A percentile compares a stretch with the other conserved stretches of the same genome.
Evolutionary conservation across 2,329 filamentous ascomycete genomes (phyloP).

Genomic region (Diaporthe nobilis): DNA sequence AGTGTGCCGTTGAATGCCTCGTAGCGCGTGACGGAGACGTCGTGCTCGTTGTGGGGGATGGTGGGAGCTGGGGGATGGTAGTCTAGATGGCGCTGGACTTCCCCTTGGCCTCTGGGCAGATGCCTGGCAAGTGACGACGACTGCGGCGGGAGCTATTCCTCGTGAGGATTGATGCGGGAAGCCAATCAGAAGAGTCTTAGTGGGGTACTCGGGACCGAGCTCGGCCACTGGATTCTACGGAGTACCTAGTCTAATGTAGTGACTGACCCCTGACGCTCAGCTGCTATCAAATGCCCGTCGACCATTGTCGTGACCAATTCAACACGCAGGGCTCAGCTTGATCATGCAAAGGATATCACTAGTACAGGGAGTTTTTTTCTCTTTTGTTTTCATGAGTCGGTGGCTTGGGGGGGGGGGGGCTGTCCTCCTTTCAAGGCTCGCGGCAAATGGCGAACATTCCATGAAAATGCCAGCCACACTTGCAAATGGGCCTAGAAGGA

Average conservation of each 20-base stretch:
- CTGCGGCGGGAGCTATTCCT: not conserved
- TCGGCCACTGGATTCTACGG: not conserved
- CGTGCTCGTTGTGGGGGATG: not conserved
- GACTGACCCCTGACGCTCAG: not conserved
- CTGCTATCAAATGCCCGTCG: not conserved
- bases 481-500: too few relatives aligned
- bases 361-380: too few relatives aligned
- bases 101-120: not conserved
- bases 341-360: not conserved
- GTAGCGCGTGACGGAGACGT: not conserved
- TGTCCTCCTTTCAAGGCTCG: too few relatives aligned
- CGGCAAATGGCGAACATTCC: too few relatives aligned
- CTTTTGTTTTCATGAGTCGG: too few relatives aligned
- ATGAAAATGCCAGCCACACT: too few relatives aligned
- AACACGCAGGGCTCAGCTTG: not conserved
- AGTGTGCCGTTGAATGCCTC: not conserved
- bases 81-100: not conserved
- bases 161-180: not conserved
- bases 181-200: not conserved
- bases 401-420: too few relatives aligned
- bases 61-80: not conserved
- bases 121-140: slow-evolving; percentile 33
- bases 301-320: not conserved
- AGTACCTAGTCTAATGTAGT: not conserved
- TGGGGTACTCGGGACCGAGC: slow-evolving; percentile 2